Base-by-base conservation (phyloP, 139 green algal species). In the Spirogloea muscicola region DNA sequence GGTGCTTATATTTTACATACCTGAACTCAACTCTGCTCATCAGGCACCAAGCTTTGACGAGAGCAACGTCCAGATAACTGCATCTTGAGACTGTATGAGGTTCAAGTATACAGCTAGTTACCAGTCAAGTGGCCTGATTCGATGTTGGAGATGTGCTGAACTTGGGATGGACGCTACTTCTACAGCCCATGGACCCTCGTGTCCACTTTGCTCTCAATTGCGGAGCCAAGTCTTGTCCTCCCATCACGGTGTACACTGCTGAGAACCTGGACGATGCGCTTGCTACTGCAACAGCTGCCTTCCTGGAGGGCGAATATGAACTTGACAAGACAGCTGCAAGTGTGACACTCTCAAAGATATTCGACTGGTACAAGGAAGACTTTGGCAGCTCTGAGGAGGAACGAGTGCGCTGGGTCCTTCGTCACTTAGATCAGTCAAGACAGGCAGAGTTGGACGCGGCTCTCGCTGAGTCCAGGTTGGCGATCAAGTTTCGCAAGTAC, bases 191-290 rank as follows among this genome's bases (percentile, higher is more conserved):
- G 29, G 93, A 98, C 75, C 79, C 90, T 1, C 86, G 93, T 41
- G 93, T 98, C 52, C 93, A 98, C 84, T 97, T 97, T 86, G 91
- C 90, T 37, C 88, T 98, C 38, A 90, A 94, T 61, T 97, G 93
- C 74, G 93, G 93, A 29, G 93, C 93, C 46, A 88, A 88, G 74
- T 91, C 70, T 3, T 97, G 93, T 83, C 93, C 93, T 9, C 89
- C 93, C 61, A 96, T 98, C 84, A 86, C 83, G 33, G 71, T 96
- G 13, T 98, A 94, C 82, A 88, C 81, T 0, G 49, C 88, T 0
- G 85, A 85, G 38, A 90, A 82, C 29, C 73, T 97, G 36, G 88
- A 97, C 1, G 84, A 27, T 18, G 71, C 85, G n/a, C 82, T 98
- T 61, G 73, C 83, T 1, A 85, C 76, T 1, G 90, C 90, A 0